Percentiles rank a stretch among this genome's conserved stretches.
Conservation (phyloP, 495 filamentous ascomycete genomes). For the Filosporella fistucella region DNA sequence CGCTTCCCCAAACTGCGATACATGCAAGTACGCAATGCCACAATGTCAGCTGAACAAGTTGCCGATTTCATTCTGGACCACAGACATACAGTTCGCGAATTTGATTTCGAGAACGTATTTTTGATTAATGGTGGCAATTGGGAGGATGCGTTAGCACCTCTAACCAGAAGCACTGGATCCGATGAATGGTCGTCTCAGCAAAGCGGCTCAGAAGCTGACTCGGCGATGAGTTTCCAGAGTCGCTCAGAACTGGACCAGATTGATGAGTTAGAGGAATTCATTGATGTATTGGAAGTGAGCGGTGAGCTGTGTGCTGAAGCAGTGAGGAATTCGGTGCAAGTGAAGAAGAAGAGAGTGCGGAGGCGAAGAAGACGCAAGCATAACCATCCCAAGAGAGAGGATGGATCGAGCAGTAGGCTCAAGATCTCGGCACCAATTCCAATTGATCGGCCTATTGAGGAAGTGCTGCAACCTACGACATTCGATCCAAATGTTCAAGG, state of each 20-base stretch:
- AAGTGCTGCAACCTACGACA: conserved; percentile 31
- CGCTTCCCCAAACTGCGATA: conserved; percentile 54
- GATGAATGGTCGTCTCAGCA: conserved; percentile 44
- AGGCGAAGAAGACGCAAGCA: conserved; percentile 35
- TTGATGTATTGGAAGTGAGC: conserved; percentile 25
- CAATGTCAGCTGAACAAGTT: conserved; percentile 64
- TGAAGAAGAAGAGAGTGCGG: conserved; percentile 40
- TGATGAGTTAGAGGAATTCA: conserved; percentile 15
- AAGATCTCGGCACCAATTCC: conserved; percentile 44
- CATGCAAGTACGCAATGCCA: conserved; percentile 62
- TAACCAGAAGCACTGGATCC: conserved; percentile 51
- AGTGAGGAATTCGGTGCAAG: conserved; percentile 34
- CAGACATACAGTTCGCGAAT: conserved; percentile 57
- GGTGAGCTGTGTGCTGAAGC: conserved; percentile 37
- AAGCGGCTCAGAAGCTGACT: conserved; percentile 28
- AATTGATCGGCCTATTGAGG: conserved; percentile 38
- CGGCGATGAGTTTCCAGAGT: conserved; percentile 12
- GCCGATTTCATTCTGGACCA: conserved; percentile 55
- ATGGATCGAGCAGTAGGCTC: conserved; percentile 5
- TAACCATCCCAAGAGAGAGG: conserved; percentile 23
- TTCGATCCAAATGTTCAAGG: conserved; percentile 23
- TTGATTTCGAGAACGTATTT: conserved; percentile 66
- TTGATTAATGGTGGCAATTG: conserved; percentile 59
- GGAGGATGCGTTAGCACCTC: conserved; percentile 68
- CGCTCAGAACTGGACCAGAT: conserved; percentile 16